Conservation (phyloP, 164 flowering plant genomes). For the Akebia trifoliata region DNA sequence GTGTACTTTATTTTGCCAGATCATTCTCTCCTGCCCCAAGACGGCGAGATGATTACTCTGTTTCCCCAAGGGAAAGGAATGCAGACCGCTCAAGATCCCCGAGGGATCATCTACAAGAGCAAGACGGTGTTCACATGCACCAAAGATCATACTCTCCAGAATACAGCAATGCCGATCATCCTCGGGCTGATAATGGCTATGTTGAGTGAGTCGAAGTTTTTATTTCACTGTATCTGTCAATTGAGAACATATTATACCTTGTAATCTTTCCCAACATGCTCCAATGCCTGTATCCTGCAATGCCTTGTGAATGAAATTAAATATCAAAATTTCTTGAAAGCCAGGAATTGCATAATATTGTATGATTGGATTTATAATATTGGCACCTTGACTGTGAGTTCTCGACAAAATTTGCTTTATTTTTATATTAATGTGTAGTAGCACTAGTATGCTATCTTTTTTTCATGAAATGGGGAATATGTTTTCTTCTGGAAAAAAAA, state of each 20-base stretch:
- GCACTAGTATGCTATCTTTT: too few relatives aligned
- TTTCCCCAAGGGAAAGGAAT: slow-evolving; percentile 54
- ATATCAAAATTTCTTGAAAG: too few relatives aligned
- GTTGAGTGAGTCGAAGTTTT: slow-evolving; percentile 29
- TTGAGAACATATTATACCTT: background rate
- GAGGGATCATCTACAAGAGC: slow-evolving; percentile 39
- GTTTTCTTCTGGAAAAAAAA: too few relatives aligned
- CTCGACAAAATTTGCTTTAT: too few relatives aligned
- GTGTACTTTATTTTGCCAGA: slow-evolving; percentile 25
- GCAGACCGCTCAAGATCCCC: slow-evolving; percentile 48
- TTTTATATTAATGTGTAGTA: too few relatives aligned
- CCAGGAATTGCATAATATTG: too few relatives aligned
- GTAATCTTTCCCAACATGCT: too few relatives aligned
- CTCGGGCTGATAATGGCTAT: slow-evolving; percentile 41
- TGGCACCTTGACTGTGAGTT: too few relatives aligned
- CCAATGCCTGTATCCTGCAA: too few relatives aligned
- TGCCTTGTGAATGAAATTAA: too few relatives aligned
- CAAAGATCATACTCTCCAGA: slow-evolving; percentile 56
- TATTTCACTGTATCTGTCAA: background rate
- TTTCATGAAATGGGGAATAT: too few relatives aligned
- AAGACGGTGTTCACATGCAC: slow-evolving; percentile 26
- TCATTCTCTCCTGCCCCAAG: slow-evolving; percentile 67
- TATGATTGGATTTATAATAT: too few relatives aligned
- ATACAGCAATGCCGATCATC: slow-evolving; percentile 29
- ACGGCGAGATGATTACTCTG: slow-evolving; percentile 46